These are phyloP conservation scores for Penicillium cinerascens DNA, from an alignment of 495 filamentous ascomycete genomes.

Conservation along the genomic window DNA sequence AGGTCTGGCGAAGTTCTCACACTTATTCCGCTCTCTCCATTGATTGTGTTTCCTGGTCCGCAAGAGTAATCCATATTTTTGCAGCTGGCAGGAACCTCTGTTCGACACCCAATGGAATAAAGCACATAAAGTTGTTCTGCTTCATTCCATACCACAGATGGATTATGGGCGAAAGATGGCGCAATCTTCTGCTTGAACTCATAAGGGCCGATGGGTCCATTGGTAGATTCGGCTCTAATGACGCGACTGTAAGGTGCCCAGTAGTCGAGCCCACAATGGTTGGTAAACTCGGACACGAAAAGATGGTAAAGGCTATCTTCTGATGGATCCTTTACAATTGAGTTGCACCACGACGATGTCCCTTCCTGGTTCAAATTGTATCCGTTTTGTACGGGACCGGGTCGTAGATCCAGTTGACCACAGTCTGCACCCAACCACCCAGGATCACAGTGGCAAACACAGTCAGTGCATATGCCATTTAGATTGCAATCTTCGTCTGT, in stretches of 20 bases:
- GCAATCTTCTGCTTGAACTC: conserved; percentile 26
- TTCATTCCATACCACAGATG: conserved; percentile 31
- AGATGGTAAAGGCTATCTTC: conserved; percentile 30
- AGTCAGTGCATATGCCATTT: conserved; percentile 31
- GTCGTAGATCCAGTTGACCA: conserved; percentile 33
- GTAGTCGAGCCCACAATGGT: conserved; percentile 34
- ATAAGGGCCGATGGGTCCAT: conserved; percentile 36
- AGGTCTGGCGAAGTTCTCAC: conserved; percentile 13
- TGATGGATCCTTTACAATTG: conserved; percentile 33
- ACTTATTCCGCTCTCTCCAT: conserved; percentile 21
- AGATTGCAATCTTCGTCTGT: conserved; percentile 42
- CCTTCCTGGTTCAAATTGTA: conserved; percentile 34
- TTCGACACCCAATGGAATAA: conserved; percentile 32
- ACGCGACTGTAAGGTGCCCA: conserved; percentile 37
- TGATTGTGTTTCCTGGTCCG: conserved; percentile 15
- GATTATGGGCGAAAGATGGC: conserved; percentile 37
- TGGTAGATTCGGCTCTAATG: conserved; percentile 35
- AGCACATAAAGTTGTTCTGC: conserved; percentile 27
- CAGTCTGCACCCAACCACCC: conserved; percentile 38
- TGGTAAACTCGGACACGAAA: conserved; percentile 31
- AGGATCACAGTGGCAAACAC: conserved; percentile 31
- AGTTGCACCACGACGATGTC: conserved; percentile 37
- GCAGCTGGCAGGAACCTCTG: conserved; percentile 2
- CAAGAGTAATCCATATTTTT: conserved; percentile 10
- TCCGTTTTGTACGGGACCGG: conserved; percentile 25